Percentiles rank a stretch among this genome's conserved stretches.
These are phyloP conservation scores for Leptographium procerum DNA, from an alignment of 2,329 filamentous ascomycete species.

Conservation along the genomic window DNA sequence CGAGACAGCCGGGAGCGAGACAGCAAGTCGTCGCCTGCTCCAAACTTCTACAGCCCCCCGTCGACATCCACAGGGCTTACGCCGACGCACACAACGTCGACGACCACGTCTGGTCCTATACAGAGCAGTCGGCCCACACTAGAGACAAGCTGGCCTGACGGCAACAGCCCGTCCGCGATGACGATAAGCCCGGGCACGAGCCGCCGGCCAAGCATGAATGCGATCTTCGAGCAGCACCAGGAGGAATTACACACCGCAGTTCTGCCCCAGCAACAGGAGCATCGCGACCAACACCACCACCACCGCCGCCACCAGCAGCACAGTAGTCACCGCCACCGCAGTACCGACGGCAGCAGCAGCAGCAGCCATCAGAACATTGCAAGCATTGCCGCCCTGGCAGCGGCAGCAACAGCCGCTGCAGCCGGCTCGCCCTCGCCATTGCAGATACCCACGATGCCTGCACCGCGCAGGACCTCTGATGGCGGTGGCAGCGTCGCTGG, in stretches of 20 bases:
- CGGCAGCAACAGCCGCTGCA: background rate
- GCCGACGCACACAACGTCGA: background rate
- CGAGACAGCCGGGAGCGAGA: conserved; percentile 17
- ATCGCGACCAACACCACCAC: background rate
- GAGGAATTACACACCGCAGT: background rate
- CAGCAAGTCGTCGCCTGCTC: background rate
- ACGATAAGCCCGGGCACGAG: conserved; percentile 5
- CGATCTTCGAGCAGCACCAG: background rate
- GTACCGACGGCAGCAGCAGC: background rate
- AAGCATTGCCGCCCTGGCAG: conserved; percentile 8
- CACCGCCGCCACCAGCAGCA: background rate
- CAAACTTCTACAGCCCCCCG: background rate
- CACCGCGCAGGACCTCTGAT: background rate
- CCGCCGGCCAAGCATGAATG: conserved; percentile 5
- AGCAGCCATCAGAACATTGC: background rate
- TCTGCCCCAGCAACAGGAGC: background rate
- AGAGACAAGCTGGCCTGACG: background rate
- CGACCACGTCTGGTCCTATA: background rate
- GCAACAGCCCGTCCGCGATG: background rate
- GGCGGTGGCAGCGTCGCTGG: background rate
- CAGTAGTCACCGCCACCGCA: background rate
- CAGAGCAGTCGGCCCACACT: background rate
- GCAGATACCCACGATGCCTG: background rate
- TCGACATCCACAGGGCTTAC: no score
- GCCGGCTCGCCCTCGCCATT: conserved; percentile 2